phyloP scores from a whole-genome alignment of 306 rosid genomes.

The Boehmeria nivea region DNA sequence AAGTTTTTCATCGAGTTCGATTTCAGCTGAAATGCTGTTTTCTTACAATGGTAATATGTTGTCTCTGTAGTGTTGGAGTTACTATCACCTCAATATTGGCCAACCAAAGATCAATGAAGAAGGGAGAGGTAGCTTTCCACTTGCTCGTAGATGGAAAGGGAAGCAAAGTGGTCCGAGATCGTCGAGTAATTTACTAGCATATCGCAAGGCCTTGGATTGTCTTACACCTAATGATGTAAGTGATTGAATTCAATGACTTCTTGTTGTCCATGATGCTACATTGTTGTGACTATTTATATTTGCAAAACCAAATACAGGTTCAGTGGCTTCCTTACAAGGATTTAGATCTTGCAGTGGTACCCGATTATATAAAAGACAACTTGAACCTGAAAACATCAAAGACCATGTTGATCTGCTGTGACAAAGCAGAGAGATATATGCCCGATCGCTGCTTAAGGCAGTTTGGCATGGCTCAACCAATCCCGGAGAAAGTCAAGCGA shows the following conservation, averaged over 20 bases:
- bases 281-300: background rate
- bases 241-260: background rate
- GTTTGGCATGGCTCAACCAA: conserved; percentile 67
- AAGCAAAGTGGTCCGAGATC: conserved; percentile 58
- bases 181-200: conserved; percentile 51
- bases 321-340: conserved; percentile 82
- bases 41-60: too few species aligned
- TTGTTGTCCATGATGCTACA: background rate
- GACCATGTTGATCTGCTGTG: conserved; percentile 74
- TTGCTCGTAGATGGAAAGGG: conserved; percentile 77
- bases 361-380: conserved; percentile 46
- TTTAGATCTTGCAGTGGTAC: conserved; percentile 44
- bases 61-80: conserved; percentile 66
- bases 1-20: too few species aligned
- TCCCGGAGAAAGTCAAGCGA: conserved; percentile 50
- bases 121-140: conserved; percentile 51
- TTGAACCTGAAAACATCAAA: conserved; percentile 46
- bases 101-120: conserved; percentile 71
- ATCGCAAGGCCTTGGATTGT: conserved; percentile 76
- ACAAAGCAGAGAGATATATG: conserved; percentile 68
- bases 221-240: conserved; percentile 67
- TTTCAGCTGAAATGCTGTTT: too few species aligned
- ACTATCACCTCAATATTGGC: conserved; percentile 69
- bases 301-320: conserved; percentile 38
- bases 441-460: conserved; percentile 76